Percentiles rank a stretch among this genome's conserved stretches.
Conservation (phyloP, 2,329 filamentous ascomycete species). For the Scleromitrula shiraiana region DNA sequence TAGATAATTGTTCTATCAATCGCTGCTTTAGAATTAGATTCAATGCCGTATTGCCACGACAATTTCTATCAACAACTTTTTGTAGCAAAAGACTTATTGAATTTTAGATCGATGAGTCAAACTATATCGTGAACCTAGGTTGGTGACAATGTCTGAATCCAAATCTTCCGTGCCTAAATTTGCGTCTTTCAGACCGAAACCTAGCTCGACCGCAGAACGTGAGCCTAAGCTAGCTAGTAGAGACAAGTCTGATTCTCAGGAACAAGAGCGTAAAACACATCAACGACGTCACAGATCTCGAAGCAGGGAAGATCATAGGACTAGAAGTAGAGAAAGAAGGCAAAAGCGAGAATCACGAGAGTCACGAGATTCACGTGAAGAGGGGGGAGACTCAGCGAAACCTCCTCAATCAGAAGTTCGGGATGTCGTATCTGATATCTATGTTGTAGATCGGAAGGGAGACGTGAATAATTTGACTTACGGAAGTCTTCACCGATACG, state of each 20-base stretch:
- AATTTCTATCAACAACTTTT: neutral
- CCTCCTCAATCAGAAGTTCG: neutral
- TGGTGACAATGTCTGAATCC: slow-evolving; percentile 19
- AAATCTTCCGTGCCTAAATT: slow-evolving; percentile 55
- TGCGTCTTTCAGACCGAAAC: slow-evolving; percentile 59
- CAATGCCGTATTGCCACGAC: neutral
- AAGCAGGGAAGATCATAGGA: slow-evolving; percentile 1
- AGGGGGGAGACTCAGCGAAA: slow-evolving; percentile 4
- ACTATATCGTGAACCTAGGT: neutral
- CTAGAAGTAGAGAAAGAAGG: neutral
- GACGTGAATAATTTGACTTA: slow-evolving; percentile 70
- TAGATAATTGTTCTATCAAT: neutral
- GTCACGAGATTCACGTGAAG: neutral
- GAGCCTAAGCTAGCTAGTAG: slow-evolving; percentile 12
- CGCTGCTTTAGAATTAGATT: slow-evolving; percentile 2
- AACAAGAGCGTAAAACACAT: slow-evolving; percentile 1
- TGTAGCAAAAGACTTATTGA: neutral
- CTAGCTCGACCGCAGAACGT: slow-evolving; percentile 11
- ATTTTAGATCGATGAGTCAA: neutral
- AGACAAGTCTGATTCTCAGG: neutral
- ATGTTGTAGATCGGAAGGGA: slow-evolving; percentile 63
- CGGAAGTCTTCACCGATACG: slow-evolving; percentile 63
- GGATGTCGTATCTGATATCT: slow-evolving; percentile 33
- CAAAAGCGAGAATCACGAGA: slow-evolving; percentile 7
- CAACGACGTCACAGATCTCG: slow-evolving; percentile 5